Base-by-base conservation (phyloP, 208 protist species). In the Leishmania tropica region DNA sequence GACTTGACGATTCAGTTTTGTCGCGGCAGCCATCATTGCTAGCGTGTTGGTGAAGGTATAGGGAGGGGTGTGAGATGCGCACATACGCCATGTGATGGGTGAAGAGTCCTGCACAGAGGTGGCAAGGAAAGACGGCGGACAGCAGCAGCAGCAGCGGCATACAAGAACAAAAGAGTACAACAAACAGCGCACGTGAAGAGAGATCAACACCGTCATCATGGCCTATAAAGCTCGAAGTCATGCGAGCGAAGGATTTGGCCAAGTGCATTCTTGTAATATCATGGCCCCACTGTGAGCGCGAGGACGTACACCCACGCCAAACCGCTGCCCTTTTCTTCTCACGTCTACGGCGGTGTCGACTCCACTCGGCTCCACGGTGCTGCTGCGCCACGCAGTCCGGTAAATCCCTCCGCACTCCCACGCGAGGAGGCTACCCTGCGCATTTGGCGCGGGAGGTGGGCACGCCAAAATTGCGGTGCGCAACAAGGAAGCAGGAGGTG, bases 381-480 rank as follows among this genome's bases (percentile, higher is more conserved):
- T n/a, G n/a, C n/a, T n/a, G n/a, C n/a, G n/a, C n/a, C n/a, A n/a
- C n/a, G n/a, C n/a, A n/a, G n/a, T n/a, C n/a, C n/a, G n/a, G n/a
- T n/a, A n/a, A n/a, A n/a, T n/a, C n/a, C n/a, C n/a, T n/a, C n/a
- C n/a, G n/a, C n/a, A n/a, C n/a, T n/a, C n/a, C n/a, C n/a, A n/a
- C n/a, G n/a, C n/a, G n/a, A n/a, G n/a, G n/a, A n/a, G n/a, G n/a
- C n/a, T n/a, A n/a, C n/a, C n/a, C n/a, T n/a, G n/a, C n/a, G n/a
- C n/a, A n/a, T n/a, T n/a, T n/a, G n/a, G n/a, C n/a, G n/a, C n/a
- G n/a, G n/a, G n/a, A n/a, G n/a, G n/a, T n/a, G n/a, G n/a, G n/a
- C n/a, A n/a, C n/a, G n/a, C n/a, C n/a, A n/a, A n/a, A n/a, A 76
- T 89, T 92, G 81, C 88, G 88, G 31, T 83, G 78, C 8, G 88